A percentile compares a stretch with the other conserved stretches of the same genome.
These are phyloP conservation scores for Clarireedia monteithiana DNA, from an alignment of 2,329 filamentous ascomycete species.

Conservation along the genomic window DNA sequence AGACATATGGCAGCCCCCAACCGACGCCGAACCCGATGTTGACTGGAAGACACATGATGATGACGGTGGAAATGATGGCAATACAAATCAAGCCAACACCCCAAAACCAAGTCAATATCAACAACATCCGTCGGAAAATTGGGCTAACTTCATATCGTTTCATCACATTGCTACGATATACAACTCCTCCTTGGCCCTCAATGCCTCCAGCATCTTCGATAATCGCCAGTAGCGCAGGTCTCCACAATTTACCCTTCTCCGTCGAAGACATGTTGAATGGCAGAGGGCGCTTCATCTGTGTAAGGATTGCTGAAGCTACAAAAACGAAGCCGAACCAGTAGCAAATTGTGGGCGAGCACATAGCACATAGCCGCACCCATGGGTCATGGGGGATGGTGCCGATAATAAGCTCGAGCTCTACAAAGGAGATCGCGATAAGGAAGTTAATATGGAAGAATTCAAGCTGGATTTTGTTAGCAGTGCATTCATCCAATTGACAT, in stretches of 20 bases:
- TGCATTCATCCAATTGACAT: not conserved
- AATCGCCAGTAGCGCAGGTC: slow-evolving; percentile 19
- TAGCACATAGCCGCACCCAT: slow-evolving; percentile 22
- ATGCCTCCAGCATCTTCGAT: slow-evolving; percentile 23
- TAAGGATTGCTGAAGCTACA: slow-evolving; percentile 15
- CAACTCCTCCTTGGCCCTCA: slow-evolving; percentile 21
- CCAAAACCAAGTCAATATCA: slow-evolving; percentile 27
- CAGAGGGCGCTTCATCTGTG: slow-evolving; percentile 13
- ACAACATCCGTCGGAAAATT: slow-evolving; percentile 20
- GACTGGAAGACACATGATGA: slow-evolving; percentile 20
- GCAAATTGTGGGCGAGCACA: slow-evolving; percentile 23
- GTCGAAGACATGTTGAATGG: slow-evolving; percentile 26
- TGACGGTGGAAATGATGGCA: slow-evolving; percentile 19
- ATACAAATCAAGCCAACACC: slow-evolving; percentile 18
- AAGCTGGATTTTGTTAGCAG: slow-evolving; percentile 10
- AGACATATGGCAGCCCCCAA: slow-evolving; percentile 24
- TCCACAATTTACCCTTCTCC: slow-evolving; percentile 20
- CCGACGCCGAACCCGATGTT: slow-evolving; percentile 23
- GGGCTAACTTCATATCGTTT: slow-evolving; percentile 23
- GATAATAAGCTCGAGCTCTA: slow-evolving; percentile 23
- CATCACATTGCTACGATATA: slow-evolving; percentile 19
- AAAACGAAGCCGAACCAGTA: slow-evolving; percentile 23
- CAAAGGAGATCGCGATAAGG: slow-evolving; percentile 18
- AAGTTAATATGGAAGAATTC: slow-evolving; percentile 24
- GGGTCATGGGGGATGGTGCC: slow-evolving; percentile 19